phyloP scores from a whole-genome alignment of 2,329 filamentous ascomycete genomes.

The Alternaria longipes region DNA sequence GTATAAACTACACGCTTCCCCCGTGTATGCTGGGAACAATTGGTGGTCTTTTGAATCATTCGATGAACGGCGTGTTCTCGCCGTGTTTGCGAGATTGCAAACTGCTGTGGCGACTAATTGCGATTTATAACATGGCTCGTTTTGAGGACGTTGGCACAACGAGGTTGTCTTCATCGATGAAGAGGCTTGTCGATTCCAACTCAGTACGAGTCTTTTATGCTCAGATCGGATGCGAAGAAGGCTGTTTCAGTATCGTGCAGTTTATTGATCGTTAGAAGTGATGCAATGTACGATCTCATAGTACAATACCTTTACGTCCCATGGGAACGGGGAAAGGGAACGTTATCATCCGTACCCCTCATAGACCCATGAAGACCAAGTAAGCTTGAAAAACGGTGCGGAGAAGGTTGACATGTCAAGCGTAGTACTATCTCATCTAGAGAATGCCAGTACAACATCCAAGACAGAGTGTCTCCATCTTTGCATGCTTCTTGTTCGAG shows the following conservation, averaged over 20 bases:
- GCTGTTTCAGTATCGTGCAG: not conserved
- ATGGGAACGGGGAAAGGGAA: not conserved
- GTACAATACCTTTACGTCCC: not conserved
- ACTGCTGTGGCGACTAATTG: not conserved
- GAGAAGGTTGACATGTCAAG: not conserved
- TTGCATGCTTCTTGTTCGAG: not conserved
- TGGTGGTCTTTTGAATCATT: not conserved
- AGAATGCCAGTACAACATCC: not conserved
- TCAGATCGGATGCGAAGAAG: not conserved
- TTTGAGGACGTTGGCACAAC: not conserved
- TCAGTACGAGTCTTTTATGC: not conserved
- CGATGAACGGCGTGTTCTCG: not conserved
- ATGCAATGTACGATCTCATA: not conserved
- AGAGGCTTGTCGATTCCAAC: not conserved
- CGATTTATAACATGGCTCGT: not conserved
- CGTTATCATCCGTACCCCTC: not conserved
- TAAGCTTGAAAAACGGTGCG: not conserved
- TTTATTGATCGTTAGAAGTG: not conserved
- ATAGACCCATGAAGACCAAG: not conserved
- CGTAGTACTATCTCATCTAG: not conserved
- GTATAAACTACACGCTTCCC: not conserved
- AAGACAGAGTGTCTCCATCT: not conserved
- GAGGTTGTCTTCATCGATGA: not conserved
- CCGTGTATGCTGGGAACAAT: not conserved
- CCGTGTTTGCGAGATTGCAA: not conserved